Percentiles rank a stretch among this genome's conserved stretches.
These are phyloP conservation scores for Beauveria bassiana DNA, from an alignment of 2,329 filamentous ascomycete genomes.

Conservation along the genomic window DNA sequence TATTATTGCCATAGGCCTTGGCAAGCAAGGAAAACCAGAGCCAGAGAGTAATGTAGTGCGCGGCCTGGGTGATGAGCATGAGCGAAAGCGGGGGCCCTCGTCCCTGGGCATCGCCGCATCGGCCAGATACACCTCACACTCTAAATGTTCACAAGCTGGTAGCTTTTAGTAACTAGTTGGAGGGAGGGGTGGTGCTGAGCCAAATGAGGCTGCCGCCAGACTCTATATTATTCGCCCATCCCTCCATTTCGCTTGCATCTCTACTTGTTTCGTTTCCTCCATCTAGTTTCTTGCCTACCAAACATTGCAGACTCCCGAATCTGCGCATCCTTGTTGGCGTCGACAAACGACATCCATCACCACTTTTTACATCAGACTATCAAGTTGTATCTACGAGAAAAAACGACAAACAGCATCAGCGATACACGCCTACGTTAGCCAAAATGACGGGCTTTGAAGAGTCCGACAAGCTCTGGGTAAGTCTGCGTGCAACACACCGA, in stretches of 20 bases:
- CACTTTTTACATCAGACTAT: too few relatives aligned
- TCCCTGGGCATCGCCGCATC: neutral
- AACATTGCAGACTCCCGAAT: neutral
- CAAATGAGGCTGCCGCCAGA: neutral
- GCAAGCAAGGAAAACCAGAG: neutral
- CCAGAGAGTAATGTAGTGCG: neutral
- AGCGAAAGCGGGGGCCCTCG: neutral
- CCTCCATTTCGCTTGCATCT: neutral
- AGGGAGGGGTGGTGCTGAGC: neutral
- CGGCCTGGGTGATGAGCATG: too few relatives aligned
- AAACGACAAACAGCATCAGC: neutral
- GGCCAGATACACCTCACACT: too few relatives aligned
- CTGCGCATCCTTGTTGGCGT: too few relatives aligned
- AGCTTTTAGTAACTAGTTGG: neutral
- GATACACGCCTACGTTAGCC: neutral
- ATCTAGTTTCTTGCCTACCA: neutral
- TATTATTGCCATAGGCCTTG: neutral
- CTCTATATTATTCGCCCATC: conserved; percentile 1
- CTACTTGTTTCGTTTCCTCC: neutral
- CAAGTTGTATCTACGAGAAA: neutral
- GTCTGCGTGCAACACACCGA: conserved; percentile 16
- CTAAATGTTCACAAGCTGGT: neutral
- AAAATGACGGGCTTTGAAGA: conserved; percentile 5
- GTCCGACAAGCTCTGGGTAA: conserved; percentile 42
- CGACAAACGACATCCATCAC: too few relatives aligned